Evolutionary conservation across 176 grass and related monocot genomes (phyloP).

Genomic region (Juncus inflexus): DNA sequence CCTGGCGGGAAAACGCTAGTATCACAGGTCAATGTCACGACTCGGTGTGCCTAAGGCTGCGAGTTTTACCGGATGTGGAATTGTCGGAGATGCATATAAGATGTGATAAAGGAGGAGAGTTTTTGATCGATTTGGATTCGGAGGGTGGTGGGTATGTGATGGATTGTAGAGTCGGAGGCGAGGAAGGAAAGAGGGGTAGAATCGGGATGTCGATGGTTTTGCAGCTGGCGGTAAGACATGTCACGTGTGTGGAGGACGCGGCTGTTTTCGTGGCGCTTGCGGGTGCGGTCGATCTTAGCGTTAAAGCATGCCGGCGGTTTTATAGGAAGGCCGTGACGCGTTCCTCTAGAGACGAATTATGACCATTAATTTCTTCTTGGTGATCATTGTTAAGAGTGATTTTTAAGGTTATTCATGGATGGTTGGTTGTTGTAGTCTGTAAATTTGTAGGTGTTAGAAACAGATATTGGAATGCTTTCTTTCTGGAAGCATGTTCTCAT

Average conservation of each 20-base stretch:
- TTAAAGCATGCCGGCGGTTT: slow-evolving; percentile 86
- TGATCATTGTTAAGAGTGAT: not conserved
- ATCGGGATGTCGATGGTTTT: slow-evolving; percentile 27
- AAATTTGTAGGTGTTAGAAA: too few species aligned
- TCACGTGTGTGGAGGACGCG: slow-evolving; percentile 76
- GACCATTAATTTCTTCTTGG: not conserved
- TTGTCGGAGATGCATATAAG: slow-evolving; percentile 57
- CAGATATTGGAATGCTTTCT: too few species aligned
- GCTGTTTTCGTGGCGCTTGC: slow-evolving; percentile 84
- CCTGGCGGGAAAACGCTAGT: slow-evolving; percentile 51
- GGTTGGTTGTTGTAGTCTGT: too few species aligned
- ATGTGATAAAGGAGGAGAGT: slow-evolving; percentile 73
- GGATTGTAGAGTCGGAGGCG: slow-evolving; percentile 68
- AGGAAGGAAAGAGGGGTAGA: slow-evolving; percentile 35
- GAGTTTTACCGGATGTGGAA: slow-evolving; percentile 62
- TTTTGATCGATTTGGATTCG: slow-evolving; percentile 65
- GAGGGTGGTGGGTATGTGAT: slow-evolving; percentile 64
- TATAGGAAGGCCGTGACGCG: slow-evolving; percentile 31
- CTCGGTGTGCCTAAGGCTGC: slow-evolving; percentile 40
- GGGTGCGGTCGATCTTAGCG: slow-evolving; percentile 79
- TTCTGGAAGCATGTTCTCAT: too few species aligned
- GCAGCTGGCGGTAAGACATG: slow-evolving; percentile 59
- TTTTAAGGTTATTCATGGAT: not conserved
- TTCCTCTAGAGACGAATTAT: slow-evolving; percentile 31
- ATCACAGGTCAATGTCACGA: slow-evolving; percentile 11